These are phyloP conservation scores for Setaria italica DNA, from an alignment of 202 grass and related monocot genomes.

Conservation along the genomic window DNA sequence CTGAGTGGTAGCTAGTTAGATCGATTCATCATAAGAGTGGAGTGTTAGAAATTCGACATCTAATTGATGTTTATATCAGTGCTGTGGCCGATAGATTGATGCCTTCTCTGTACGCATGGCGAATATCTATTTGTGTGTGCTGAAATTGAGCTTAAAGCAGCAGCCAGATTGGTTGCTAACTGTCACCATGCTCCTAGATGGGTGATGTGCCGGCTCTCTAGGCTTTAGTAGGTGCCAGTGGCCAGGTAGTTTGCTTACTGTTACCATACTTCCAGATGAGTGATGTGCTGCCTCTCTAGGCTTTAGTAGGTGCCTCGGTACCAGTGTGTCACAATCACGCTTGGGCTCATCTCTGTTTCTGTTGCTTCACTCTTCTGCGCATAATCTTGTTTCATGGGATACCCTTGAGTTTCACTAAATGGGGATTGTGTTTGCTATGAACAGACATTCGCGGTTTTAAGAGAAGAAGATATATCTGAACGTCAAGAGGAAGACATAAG, in stretches of 20 bases:
- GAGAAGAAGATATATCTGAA: constrained; percentile 62
- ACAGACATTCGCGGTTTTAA: constrained; percentile 74
- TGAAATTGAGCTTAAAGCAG: constrained; percentile 6
- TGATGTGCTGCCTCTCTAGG: not conserved
- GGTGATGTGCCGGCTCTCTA: not conserved
- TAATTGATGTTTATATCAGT: not conserved
- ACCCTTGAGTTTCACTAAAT: constrained; percentile 22
- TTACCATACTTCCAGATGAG: not conserved
- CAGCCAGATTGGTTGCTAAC: not conserved
- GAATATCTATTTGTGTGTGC: not conserved
- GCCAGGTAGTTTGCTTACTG: too few relatives aligned
- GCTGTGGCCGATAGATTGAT: not conserved
- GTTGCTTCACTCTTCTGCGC: not conserved
- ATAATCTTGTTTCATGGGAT: not conserved
- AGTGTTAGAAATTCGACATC: not conserved
- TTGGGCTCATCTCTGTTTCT: not conserved
- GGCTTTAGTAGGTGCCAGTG: not conserved
- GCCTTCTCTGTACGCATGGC: not conserved
- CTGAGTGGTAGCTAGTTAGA: not conserved
- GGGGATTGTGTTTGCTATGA: constrained; percentile 20
- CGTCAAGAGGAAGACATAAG: constrained; percentile 78
- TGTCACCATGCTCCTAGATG: not conserved
- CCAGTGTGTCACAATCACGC: not conserved
- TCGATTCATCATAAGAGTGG: not conserved
- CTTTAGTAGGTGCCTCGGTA: not conserved